Conservation (phyloP, 164 flowering plant genomes). For the Liriodendron chinense region DNA sequence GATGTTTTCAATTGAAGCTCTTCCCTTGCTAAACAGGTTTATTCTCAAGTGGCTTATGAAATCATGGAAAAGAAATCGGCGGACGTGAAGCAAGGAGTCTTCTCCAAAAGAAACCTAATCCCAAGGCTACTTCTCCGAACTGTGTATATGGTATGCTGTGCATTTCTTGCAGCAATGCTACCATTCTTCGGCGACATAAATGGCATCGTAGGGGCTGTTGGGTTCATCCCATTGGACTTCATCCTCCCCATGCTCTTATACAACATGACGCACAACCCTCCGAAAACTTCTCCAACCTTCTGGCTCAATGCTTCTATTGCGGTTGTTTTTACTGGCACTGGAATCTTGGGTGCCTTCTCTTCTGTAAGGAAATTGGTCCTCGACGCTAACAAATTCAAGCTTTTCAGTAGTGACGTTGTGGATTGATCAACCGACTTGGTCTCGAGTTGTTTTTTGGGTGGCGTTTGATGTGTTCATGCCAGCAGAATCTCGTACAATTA, state of each 20-base stretch:
- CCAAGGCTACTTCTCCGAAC: constrained; percentile 81
- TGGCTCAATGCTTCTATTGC: constrained; percentile 74
- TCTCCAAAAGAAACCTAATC: constrained; percentile 73
- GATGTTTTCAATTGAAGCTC: not conserved
- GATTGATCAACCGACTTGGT: constrained; percentile 24
- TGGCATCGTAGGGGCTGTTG: constrained; percentile 82
- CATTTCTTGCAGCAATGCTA: constrained; percentile 91
- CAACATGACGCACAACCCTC: constrained; percentile 81
- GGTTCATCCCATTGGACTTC: constrained; percentile 94
- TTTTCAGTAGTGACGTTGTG: constrained; percentile 69
- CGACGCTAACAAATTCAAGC: constrained; percentile 81
- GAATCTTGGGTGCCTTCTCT: constrained; percentile 82
- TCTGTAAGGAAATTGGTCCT: constrained; percentile 70
- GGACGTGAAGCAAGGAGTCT: constrained; percentile 73
- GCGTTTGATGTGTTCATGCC: too few species aligned
- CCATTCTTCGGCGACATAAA: constrained; percentile 98
- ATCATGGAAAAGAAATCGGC: constrained; percentile 90
- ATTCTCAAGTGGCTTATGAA: constrained; percentile 98
- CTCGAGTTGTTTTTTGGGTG: too few species aligned
- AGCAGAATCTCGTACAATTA: too few species aligned
- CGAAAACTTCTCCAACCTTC: constrained; percentile 44
- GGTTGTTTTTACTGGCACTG: constrained; percentile 64
- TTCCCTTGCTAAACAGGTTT: constrained; percentile 48
- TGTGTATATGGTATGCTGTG: constrained; percentile 70
- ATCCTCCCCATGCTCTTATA: constrained; percentile 92